Base-by-base conservation (phyloP, 768 basidiomycete genomes). In the Boletus huronensis region DNA sequence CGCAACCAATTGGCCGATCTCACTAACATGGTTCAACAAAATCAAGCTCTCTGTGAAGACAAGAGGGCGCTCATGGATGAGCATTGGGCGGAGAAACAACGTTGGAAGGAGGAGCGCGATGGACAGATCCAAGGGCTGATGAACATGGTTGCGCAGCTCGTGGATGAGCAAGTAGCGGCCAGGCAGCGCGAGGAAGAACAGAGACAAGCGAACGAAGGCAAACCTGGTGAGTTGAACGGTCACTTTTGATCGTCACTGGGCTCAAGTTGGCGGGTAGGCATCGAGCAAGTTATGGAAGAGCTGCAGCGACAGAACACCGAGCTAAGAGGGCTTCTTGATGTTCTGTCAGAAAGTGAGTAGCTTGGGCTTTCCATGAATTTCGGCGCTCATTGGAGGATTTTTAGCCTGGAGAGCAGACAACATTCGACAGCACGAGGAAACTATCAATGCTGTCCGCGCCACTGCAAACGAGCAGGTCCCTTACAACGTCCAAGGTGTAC, bases 401-500 rank as follows among this genome's bases (percentile, higher is more conserved):
- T 17, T 55, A 90, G 89, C 71, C 58, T 88, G 83, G 85, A 81
- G 85, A 43, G 77, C 77, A 14, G 90, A 91, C 46, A 83, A 77
- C 55, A 74, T 70, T 23, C 77, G 77, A 57, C 85, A 86, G 54
- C 87, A 90, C 54, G 73, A 79, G 54, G 87, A 88, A 44, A 84
- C 84, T 2, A 72, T 93, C 38, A 76, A 76, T 3, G 82, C 83
- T 40, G 85, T 93, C 40, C 78, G 79, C 53, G 77, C 82, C 29
- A 90, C 87, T 26, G 89, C 90, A 0, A 74, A 82, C 54, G 82
- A 87, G 63, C 88, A 87, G 68, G 82, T 93, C 16, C 84, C 85
- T 14, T 93, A 87, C 76, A 93, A 93, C 59, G 85, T 93, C 13
- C 85, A 90, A 77, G 82, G 82, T 26, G 90, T 92, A 73, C 48